phyloP scores from a whole-genome alignment of 441 rosid genomes.

The Gossypium trilobum region DNA sequence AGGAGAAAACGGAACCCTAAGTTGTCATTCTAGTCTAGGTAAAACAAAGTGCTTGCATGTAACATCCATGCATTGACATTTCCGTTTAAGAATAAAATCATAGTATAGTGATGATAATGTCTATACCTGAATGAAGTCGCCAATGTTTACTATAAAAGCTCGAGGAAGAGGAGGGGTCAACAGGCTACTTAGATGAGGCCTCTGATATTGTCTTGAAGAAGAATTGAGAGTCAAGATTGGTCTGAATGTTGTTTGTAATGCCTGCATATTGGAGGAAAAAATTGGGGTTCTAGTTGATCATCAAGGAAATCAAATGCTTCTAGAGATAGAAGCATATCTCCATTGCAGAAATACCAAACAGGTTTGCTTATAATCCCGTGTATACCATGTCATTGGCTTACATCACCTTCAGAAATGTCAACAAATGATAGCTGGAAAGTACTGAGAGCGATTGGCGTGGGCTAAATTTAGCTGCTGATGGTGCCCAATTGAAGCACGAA shows the following conservation, averaged over 20 bases:
- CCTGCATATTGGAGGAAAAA: not conserved
- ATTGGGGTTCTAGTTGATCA: too few relatives aligned
- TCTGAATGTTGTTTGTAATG: constrained; percentile 28
- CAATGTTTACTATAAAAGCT: constrained; percentile 16
- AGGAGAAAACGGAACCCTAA: not conserved
- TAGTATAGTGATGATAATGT: not conserved
- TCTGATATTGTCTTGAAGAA: constrained; percentile 38
- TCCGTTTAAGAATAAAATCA: not conserved
- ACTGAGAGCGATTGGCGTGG: too few relatives aligned
- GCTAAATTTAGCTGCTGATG: too few relatives aligned
- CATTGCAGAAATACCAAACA: too few relatives aligned
- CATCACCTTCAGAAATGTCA: too few relatives aligned
- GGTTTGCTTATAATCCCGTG: too few relatives aligned
- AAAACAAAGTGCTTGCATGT: not conserved
- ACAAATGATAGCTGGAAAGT: too few relatives aligned
- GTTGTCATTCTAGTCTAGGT: constrained; percentile 9
- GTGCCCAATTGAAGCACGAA: not conserved
- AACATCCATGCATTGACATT: not conserved
- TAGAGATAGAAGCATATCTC: too few relatives aligned
- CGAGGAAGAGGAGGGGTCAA: constrained; percentile 29
- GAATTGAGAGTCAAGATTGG: constrained; percentile 35
- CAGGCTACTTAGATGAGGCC: constrained; percentile 36
- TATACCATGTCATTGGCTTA: too few relatives aligned
- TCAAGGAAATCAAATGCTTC: too few relatives aligned
- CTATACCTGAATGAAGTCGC: too few relatives aligned